Evolutionary conservation across 176 grass and related monocot species (phyloP).

Genomic region (Lolium rigidum): DNA sequence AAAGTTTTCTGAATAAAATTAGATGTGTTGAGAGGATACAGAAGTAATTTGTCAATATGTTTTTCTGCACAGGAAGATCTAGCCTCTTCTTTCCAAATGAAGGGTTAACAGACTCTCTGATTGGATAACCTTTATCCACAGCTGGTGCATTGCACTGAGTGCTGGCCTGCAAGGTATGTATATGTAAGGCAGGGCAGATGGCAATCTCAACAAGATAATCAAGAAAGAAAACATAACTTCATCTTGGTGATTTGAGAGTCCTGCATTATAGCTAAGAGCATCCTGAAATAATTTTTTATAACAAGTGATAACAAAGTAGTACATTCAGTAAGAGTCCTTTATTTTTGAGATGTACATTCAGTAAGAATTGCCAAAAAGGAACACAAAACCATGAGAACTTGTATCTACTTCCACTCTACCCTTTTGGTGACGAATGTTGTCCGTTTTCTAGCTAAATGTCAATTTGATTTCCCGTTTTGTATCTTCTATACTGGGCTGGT

Average conservation of each 20-base stretch:
- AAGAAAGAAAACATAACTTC: background rate
- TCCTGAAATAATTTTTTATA: background rate
- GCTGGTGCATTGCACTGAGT: slow-evolving; percentile 34
- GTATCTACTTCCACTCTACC: background rate
- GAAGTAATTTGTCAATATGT: slow-evolving; percentile 95
- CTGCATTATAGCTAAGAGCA: slow-evolving; percentile 19
- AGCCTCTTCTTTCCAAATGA: slow-evolving; percentile 67
- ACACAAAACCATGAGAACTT: background rate
- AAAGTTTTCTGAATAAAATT: slow-evolving; percentile 25
- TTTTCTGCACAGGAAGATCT: slow-evolving; percentile 92
- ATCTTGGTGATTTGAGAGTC: slow-evolving; percentile 21
- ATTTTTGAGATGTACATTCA: background rate
- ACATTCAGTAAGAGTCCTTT: slow-evolving; percentile 1
- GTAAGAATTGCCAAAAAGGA: background rate
- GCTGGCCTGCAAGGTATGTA: slow-evolving; percentile 57
- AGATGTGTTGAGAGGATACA: slow-evolving; percentile 78
- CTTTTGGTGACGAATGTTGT: background rate
- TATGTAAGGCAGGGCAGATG: slow-evolving; percentile 29
- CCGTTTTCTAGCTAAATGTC: background rate
- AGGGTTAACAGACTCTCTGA: slow-evolving; percentile 50
- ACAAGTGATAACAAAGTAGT: slow-evolving; percentile 14
- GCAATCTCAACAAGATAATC: slow-evolving; percentile 14
- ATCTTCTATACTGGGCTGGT: background rate
- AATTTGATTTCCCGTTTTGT: background rate
- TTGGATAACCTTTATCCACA: slow-evolving; percentile 43